Evolutionary conservation across 305 asterid genomes (phyloP).

Genomic region (Stenogyne calaminthoides): DNA sequence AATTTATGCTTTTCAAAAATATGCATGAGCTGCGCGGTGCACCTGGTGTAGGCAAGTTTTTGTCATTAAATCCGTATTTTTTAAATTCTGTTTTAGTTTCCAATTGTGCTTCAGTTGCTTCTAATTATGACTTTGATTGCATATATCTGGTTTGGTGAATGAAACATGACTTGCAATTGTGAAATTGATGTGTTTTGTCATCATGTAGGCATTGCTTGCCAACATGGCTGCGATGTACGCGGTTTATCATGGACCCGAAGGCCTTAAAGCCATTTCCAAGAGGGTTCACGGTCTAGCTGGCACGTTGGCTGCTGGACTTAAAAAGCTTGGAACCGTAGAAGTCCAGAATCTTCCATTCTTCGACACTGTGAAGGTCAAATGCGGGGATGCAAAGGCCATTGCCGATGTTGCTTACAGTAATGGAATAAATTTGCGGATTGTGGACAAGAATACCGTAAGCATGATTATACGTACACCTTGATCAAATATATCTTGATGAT

Average conservation of each 20-base stretch:
- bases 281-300: slow-evolving; percentile 96
- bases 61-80: not conserved
- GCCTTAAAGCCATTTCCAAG: slow-evolving; percentile 84
- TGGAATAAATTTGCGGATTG: slow-evolving; percentile 70
- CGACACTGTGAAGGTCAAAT: slow-evolving; percentile 86
- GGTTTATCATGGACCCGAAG: slow-evolving; percentile 71
- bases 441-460: slow-evolving; percentile 74
- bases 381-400: slow-evolving; percentile 64
- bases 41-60: too few relatives aligned
- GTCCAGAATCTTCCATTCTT: slow-evolving; percentile 88
- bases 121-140: not conserved
- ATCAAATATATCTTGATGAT: not conserved
- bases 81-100: not conserved
- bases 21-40: too few relatives aligned
- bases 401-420: slow-evolving; percentile 64
- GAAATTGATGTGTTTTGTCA: slow-evolving; percentile 20
- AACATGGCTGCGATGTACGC: slow-evolving; percentile 99
- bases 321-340: slow-evolving; percentile 84
- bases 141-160: not conserved
- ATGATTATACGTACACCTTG: slow-evolving; percentile 17
- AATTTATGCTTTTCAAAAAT: too few relatives aligned
- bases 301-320: slow-evolving; percentile 70
- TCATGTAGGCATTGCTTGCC: slow-evolving; percentile 84
- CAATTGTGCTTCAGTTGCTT: not conserved
- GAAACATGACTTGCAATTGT: slow-evolving; percentile 4